These are phyloP conservation scores for Solanum hybrid DNA, from an alignment of 305 asterid species.

Conservation along the genomic window DNA sequence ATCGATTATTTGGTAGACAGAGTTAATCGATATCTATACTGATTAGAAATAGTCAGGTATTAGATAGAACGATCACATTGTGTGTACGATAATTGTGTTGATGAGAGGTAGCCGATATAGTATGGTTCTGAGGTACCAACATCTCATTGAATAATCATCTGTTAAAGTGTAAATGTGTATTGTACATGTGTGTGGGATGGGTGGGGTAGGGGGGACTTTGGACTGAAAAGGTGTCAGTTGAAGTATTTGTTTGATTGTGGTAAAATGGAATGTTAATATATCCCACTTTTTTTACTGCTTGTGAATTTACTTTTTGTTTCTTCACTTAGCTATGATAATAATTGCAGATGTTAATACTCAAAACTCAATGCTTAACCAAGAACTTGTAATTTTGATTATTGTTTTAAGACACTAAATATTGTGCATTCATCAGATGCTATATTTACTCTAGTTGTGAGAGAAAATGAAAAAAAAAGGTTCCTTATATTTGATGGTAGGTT, in stretches of 20 bases:
- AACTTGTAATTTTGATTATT: background rate
- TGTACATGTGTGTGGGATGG: background rate
- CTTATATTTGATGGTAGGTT: background rate
- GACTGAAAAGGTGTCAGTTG: background rate
- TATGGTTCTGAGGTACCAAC: background rate
- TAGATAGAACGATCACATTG: background rate
- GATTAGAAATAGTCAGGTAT: background rate
- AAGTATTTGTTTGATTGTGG: background rate
- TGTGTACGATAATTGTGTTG: background rate
- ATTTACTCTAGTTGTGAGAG: background rate
- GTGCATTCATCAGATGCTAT: background rate
- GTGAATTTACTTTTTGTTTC: background rate
- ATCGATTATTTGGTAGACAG: background rate
- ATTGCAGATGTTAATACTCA: background rate
- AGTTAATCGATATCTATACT: background rate
- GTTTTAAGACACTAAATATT: background rate
- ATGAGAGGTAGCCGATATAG: background rate
- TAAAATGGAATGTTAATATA: constrained; percentile 1
- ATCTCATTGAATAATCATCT: background rate
- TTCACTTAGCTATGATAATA: background rate
- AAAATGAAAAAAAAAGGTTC: background rate
- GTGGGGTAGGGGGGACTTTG: background rate
- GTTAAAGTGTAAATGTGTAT: background rate
- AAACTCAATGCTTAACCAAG: background rate
- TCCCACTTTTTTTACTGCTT: background rate